phyloP scores from a whole-genome alignment of 2,329 filamentous ascomycete species.

The Monilinia fructicola region DNA sequence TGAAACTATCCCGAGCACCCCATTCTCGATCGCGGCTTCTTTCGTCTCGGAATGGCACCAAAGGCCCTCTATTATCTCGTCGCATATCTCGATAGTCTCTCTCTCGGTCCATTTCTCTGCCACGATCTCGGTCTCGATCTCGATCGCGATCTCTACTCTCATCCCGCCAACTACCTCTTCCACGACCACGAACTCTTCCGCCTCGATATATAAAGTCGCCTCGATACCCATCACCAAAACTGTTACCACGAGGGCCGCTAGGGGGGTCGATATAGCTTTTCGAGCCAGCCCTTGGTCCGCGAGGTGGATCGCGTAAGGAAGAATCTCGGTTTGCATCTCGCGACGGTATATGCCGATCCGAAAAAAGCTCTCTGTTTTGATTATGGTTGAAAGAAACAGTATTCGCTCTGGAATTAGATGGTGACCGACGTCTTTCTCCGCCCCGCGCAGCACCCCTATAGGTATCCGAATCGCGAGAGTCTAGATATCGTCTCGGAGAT shows the following conservation, averaged over 20 bases:
- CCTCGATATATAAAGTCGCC: conserved; percentile 55
- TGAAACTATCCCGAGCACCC: conserved; percentile 43
- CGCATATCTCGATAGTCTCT: conserved; percentile 48
- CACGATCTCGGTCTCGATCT: conserved; percentile 60
- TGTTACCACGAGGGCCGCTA: conserved; percentile 65
- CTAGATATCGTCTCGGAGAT: conserved; percentile 23
- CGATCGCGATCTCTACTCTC: conserved; percentile 61
- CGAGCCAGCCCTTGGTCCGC: conserved; percentile 68
- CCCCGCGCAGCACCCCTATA: conserved; percentile 37
- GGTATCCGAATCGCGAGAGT: conserved; percentile 22
- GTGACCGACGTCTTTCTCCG: conserved; percentile 38
- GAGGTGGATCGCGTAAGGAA: conserved; percentile 68
- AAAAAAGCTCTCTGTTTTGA: conserved; percentile 19
- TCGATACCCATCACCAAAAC: conserved; percentile 64
- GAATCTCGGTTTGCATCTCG: conserved; percentile 36
- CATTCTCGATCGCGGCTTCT: conserved; percentile 30
- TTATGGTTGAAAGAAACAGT: conserved; percentile 18
- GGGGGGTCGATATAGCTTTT: conserved; percentile 58
- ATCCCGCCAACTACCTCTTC: conserved; percentile 45
- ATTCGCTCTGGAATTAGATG: conserved; percentile 50
- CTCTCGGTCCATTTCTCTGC: conserved; percentile 49
- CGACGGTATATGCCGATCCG: conserved; percentile 20
- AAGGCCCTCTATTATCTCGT: conserved; percentile 20
- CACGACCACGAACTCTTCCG: conserved; percentile 49
- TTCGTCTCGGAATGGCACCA: conserved; percentile 21